These are phyloP conservation scores for Venturia nashicola DNA, from an alignment of 2,329 filamentous ascomycete genomes.

Conservation along the genomic window DNA sequence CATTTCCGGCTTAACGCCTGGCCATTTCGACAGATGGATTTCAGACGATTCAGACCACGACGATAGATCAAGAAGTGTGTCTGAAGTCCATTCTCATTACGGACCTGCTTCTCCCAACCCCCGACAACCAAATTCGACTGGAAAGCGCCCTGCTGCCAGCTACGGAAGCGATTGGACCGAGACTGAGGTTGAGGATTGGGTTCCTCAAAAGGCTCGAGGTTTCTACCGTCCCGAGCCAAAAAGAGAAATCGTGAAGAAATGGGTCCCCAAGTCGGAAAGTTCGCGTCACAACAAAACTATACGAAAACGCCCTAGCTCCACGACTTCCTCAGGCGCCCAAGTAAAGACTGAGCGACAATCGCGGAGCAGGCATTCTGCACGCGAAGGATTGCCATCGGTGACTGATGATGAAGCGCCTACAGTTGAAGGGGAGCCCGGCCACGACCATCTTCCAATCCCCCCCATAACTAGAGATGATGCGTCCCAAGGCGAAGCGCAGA, in stretches of 20 bases:
- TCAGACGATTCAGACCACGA: neutral
- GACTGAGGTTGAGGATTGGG: conserved; percentile 4
- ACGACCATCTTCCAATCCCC: neutral
- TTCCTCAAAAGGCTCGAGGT: conserved; percentile 3
- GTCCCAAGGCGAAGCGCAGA: neutral
- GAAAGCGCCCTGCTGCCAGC: neutral
- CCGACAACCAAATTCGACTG: neutral
- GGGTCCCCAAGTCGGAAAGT: conserved; percentile 6
- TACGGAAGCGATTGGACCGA: conserved; percentile 7
- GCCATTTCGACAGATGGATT: neutral
- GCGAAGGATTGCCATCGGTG: neutral
- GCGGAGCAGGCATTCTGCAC: neutral
- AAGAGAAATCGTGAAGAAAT: conserved; percentile 4
- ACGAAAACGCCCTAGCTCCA: neutral
- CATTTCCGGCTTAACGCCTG: conserved; percentile 4
- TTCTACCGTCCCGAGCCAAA: conserved; percentile 9
- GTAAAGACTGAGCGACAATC: neutral
- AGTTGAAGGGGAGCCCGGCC: neutral
- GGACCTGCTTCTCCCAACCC: neutral
- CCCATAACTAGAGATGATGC: neutral
- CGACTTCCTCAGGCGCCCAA: neutral
- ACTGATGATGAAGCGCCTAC: neutral
- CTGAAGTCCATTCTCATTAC: conserved; percentile 4
- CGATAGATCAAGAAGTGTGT: neutral
- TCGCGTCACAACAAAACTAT: neutral